phyloP scores from a whole-genome alignment of 2,329 filamentous ascomycete genomes.

The Thelonectria olida region DNA sequence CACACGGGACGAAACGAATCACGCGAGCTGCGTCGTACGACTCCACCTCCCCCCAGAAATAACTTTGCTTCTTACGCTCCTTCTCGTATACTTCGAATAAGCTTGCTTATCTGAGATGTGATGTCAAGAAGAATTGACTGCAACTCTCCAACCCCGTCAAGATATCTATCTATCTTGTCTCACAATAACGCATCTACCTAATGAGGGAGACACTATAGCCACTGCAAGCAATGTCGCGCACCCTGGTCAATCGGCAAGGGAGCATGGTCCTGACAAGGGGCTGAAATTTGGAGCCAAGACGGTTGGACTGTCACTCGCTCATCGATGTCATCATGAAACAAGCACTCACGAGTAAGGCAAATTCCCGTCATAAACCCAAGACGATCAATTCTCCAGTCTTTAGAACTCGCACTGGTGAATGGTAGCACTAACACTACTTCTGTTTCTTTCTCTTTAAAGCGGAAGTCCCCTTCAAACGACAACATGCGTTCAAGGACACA shows the following conservation, averaged over 20 bases:
- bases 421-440: no score
- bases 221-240: background rate
- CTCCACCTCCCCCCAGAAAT: conserved; percentile 8
- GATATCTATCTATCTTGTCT: background rate
- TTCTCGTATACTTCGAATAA: background rate
- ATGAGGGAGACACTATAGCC: no score
- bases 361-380: no score
- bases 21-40: conserved; percentile 26
- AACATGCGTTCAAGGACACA: background rate
- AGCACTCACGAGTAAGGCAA: background rate
- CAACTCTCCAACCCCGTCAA: no score
- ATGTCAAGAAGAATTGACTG: no score
- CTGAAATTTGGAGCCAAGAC: conserved; percentile 5
- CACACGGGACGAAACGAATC: conserved; percentile 21
- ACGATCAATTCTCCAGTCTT: background rate
- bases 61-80: background rate
- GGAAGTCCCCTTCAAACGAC: no score
- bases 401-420: background rate
- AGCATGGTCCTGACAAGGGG: background rate
- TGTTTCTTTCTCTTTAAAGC: no score
- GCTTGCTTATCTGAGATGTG: background rate
- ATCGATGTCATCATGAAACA: conserved; percentile 2
- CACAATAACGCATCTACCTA: background rate
- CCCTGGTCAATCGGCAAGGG: background rate
- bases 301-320: background rate